Base-by-base conservation (phyloP, 768 basidiomycete genomes). In the Psilocybe tampanensis region DNA sequence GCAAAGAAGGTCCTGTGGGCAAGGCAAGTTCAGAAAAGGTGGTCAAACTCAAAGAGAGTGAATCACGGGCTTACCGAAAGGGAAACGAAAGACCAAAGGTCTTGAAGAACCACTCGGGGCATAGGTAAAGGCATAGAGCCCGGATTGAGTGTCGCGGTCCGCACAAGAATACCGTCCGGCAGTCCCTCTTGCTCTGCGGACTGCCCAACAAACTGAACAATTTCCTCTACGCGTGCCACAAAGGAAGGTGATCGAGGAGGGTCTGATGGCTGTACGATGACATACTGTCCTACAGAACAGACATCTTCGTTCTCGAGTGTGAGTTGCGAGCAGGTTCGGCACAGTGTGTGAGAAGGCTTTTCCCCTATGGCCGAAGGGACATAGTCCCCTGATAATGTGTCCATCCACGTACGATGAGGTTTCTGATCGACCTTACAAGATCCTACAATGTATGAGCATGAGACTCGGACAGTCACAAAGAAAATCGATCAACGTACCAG, bases 1-100 rank as follows among this genome's bases (percentile, higher is more conserved):
- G 45, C 66, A 66, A 1, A 68, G 54, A 32, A 69, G 39, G 22
- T 64, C 57, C 68, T 67, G 42, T 26, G 17, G 53, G 34, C n/a
- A n/a, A n/a, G n/a, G n/a, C n/a, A n/a, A n/a, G n/a, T n/a, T n/a
- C n/a, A 29, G 29, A 29, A 29, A 29, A 29, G 4, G 5, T 29
- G 9, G 4, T 29, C 9, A 29, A 9, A 4, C 4, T 29, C 29
- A 9, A 9, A 29, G 9, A 29, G 29, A 29, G 29, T 29, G 9
- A 9, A 29, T 29, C 4, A 5, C 4, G 29, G 29, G 9, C 29
- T 29, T 9, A 29, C 29, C 29, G 29, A 29, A 29, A 9, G 29
- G 4, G 29, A 9, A 5, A 23, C 17, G 8, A 34, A 36, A 13
- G 7, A 2, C 19, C 29, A 50, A 9, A 2, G 9, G 21, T n/a